Evolutionary conservation across 345 rosid species (phyloP).

Genomic region (Lepidium aucheri): DNA sequence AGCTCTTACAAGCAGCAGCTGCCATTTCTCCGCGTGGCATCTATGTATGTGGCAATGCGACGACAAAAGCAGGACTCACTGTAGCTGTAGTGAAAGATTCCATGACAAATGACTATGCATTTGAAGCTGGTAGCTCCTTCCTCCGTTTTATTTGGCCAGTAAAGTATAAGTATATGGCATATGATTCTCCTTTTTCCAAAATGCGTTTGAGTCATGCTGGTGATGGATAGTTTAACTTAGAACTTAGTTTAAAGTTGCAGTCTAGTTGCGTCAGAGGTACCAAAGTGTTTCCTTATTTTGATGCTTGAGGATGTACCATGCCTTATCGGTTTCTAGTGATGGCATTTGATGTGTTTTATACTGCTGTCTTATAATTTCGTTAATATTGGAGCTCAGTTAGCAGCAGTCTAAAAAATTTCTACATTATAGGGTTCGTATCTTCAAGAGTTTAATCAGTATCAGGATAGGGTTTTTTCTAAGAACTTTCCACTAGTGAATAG

Average conservation of each 20-base stretch:
- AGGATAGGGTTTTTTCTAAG: not conserved
- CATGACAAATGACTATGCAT: constrained; percentile 83
- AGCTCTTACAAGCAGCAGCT: constrained; percentile 94
- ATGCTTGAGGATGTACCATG: not conserved
- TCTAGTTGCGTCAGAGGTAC: constrained; percentile 3
- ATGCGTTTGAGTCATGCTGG: constrained; percentile 11
- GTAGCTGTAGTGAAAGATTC: constrained; percentile 97
- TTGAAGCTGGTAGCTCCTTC: constrained; percentile 79
- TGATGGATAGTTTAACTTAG: not conserved
- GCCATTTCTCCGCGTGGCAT: constrained; percentile 93
- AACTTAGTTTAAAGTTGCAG: not conserved
- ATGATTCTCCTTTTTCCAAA: constrained; percentile 3
- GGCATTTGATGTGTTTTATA: not conserved
- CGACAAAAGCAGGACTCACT: constrained; percentile 89
- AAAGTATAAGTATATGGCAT: constrained; percentile 10
- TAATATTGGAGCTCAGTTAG: not conserved
- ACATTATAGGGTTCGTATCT: constrained; percentile 6
- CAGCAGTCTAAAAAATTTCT: not conserved
- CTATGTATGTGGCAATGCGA: constrained; percentile 94
- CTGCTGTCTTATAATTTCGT: constrained; percentile 1
- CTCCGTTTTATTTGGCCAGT: not conserved
- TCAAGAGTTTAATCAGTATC: constrained; percentile 4
- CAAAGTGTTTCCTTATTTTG: not conserved
- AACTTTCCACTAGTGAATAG: not conserved
- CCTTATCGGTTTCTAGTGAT: not conserved